Conservation (phyloP, 2,329 filamentous ascomycete genomes). For the Trichoderma arundinaceum region DNA sequence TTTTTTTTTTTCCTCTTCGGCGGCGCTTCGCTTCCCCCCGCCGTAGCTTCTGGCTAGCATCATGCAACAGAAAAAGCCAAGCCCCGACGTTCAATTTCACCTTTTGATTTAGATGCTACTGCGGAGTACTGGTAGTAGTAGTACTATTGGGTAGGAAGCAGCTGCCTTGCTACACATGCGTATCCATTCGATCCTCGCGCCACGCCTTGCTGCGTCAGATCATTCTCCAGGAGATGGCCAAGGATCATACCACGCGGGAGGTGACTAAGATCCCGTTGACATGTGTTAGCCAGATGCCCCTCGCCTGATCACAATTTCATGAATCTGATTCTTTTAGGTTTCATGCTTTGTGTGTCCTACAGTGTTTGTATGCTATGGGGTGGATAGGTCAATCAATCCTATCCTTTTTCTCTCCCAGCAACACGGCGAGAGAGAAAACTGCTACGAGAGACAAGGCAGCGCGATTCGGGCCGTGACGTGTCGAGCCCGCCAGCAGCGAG, state of each 20-base stretch:
- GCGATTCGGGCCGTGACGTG: constrained; percentile 31
- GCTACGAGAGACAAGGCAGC: not conserved
- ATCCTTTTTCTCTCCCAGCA: not conserved
- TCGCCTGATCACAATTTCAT: not conserved
- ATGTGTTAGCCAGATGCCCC: not conserved
- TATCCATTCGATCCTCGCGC: constrained; percentile 20
- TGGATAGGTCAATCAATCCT: too few species aligned
- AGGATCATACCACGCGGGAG: constrained; percentile 17
- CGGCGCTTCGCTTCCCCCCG: constrained; percentile 6
- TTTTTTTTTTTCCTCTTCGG: not conserved
- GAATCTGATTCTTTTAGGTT: too few species aligned
- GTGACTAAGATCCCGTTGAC: not conserved
- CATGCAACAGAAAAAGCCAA: not conserved
- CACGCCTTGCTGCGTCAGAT: constrained; percentile 28
- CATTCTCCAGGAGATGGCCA: constrained; percentile 13
- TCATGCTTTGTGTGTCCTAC: not conserved
- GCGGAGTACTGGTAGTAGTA: not conserved
- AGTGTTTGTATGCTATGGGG: not conserved
- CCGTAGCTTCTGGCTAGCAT: constrained; percentile 21
- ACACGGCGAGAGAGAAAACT: not conserved
- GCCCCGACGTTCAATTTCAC: not conserved
- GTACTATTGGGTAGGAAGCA: too few species aligned
- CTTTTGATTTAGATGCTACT: not conserved
- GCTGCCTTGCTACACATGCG: not conserved
- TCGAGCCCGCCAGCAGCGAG: constrained; percentile 18